Conservation (phyloP, 2,329 filamentous ascomycete genomes). For the Teratosphaeria pseudoeucalypti region DNA sequence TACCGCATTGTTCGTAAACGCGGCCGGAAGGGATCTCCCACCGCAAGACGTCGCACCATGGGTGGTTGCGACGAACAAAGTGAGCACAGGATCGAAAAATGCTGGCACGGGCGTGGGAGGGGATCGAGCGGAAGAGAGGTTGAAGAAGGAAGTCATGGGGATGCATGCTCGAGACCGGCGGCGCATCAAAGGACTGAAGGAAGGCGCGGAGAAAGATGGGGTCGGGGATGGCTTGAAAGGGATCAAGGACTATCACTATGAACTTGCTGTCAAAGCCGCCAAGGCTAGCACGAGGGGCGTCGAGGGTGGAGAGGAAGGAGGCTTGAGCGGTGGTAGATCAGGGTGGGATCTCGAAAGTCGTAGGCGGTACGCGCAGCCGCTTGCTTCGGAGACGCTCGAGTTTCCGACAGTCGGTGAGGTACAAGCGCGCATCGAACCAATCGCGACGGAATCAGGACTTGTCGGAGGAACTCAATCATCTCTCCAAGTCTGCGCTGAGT, state of each 20-base stretch:
- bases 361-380: slow-evolving; percentile 52
- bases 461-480: slow-evolving; percentile 29
- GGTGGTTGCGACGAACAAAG: slow-evolving; percentile 64
- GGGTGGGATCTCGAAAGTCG: slow-evolving; percentile 56
- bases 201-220: slow-evolving; percentile 2
- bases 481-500: slow-evolving; percentile 43
- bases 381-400: slow-evolving; percentile 52
- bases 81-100: slow-evolving; percentile 55
- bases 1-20: slow-evolving; percentile 48
- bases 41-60: slow-evolving; percentile 50
- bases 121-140: slow-evolving; percentile 51
- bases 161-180: slow-evolving; percentile 50
- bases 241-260: slow-evolving; percentile 17
- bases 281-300: not conserved
- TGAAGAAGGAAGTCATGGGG: slow-evolving; percentile 56
- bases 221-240: slow-evolving; percentile 16
- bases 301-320: slow-evolving; percentile 6
- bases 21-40: slow-evolving; percentile 47
- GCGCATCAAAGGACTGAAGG: slow-evolving; percentile 30
- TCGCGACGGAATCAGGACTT: slow-evolving; percentile 55
- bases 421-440: slow-evolving; percentile 50
- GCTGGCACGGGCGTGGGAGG: slow-evolving; percentile 38
- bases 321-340: slow-evolving; percentile 22
- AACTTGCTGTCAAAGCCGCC: slow-evolving; percentile 18
- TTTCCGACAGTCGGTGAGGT: slow-evolving; percentile 51